Base-by-base conservation (phyloP, 2,329 filamentous ascomycete genomes). In the Pseudogymnoascus sp. region DNA sequence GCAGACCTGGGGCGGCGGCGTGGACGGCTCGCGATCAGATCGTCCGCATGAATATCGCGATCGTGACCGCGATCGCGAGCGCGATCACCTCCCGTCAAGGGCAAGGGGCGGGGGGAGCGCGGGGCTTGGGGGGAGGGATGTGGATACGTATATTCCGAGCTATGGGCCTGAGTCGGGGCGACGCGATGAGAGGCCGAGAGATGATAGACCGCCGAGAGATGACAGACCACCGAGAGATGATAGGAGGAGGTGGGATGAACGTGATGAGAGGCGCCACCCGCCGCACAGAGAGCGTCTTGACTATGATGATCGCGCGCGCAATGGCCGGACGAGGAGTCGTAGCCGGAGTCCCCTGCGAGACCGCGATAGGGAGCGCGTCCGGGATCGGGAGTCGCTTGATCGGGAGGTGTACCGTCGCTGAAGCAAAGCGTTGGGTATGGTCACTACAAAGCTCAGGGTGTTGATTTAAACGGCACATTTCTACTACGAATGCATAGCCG, bases 61-160 rank as follows among this genome's bases (percentile, higher is more conserved):
- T 30, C 72, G 74, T 47, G 71, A 73, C 38, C 71, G 77, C 57
- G 76, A 70, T 41, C 43, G 68, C 16, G 70, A 68, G 60, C 69
- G 65, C 25, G 32, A 64, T 60, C 62, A 63, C 66, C 58, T 62
- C 62, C 66, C 67, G 18, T 65, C 67, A 59, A 66, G 60, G 6
- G 65, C 60, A 50, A 4, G 60, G 22, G 41, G 64, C 12, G 65
- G 63, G 14, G 62, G 60, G 34, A 62, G 61, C 18, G 67, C 64
- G n/a, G 66, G 63, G 4, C 62, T 67, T 25, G 65, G 64, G 25
- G 66, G 67, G 39, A 69, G 68, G 4, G 73, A 74, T 58, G 70
- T 77, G 6, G 79, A 81, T 66, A 80, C 78, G 0, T 81, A 81
- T 64, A 79, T 81, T 20, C 79, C 79, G 8, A 75, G 73, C 43